Evolutionary conservation across 257 asterid genomes (phyloP).

Genomic region (Primulina huaijiensis): DNA sequence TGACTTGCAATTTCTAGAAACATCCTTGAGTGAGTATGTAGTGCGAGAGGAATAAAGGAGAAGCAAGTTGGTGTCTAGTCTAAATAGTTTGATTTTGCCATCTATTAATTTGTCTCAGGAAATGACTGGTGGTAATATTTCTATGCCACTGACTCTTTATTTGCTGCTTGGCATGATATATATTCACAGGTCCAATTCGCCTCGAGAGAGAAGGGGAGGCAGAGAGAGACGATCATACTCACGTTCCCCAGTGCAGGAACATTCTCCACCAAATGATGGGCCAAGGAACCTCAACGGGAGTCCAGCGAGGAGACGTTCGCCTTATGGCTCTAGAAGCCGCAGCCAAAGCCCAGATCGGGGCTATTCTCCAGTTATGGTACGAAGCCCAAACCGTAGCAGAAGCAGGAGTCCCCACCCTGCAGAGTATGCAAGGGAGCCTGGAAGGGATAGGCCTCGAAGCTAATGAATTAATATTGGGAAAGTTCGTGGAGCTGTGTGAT

Average conservation of each 20-base stretch:
- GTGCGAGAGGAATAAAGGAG: neutral
- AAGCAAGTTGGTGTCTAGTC: neutral
- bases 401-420: slow-evolving; percentile 48
- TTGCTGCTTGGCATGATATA: neutral
- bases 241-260: slow-evolving; percentile 43
- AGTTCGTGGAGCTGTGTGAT: neutral
- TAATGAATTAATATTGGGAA: slow-evolving; percentile 21
- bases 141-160: neutral
- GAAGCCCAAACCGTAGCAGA: slow-evolving; percentile 46
- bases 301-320: slow-evolving; percentile 49
- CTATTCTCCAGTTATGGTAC: slow-evolving; percentile 36
- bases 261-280: slow-evolving; percentile 46
- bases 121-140: neutral
- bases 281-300: slow-evolving; percentile 53
- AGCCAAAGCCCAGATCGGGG: slow-evolving; percentile 48
- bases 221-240: slow-evolving; percentile 58
- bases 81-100: neutral
- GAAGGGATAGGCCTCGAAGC: slow-evolving; percentile 38
- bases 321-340: slow-evolving; percentile 50
- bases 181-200: slow-evolving; percentile 66
- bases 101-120: neutral
- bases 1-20: neutral
- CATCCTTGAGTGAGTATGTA: neutral
- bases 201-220: slow-evolving; percentile 58
- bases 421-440: slow-evolving; percentile 24